Evolutionary conservation across 2,329 filamentous ascomycete species (phyloP), one percentile per base, ranked within the genome.

Genomic region (Elsinoe necatrix): DNA sequence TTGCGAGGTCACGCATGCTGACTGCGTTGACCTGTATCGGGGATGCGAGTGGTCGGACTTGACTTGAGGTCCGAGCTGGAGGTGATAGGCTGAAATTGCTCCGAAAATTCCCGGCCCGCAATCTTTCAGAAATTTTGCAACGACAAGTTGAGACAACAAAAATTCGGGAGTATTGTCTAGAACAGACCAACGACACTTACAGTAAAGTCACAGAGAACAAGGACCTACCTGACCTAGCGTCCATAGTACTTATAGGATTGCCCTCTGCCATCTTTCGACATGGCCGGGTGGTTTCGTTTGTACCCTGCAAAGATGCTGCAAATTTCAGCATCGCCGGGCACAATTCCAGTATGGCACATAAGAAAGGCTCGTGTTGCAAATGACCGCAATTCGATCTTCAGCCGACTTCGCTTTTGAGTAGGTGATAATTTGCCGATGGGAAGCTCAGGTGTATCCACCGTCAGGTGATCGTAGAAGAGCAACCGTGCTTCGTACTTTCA

Each of bases 41-140:
- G 21, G 29, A 11, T 39, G 48, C 39, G 48, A 39, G 31, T 37
- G 48, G 45, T 37, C 29, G 16, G 20, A 14, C 20, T 39, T 11
- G 48, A 20, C 29, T 25, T 20, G 48, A 37, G 48, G 48, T 39
- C 48, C 48, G 48, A 52, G 48, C 48, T 52, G 48, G 21, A 16
- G 16, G 9, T 37, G 31, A 20, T 52, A 34, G 18, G 29, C 31
- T 35, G 29, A 14, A 21, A 11, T 29, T 1, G 48, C 20, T 52
- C 48, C 48, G 48, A 52, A 52, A 37, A 21, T 14, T 37, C 34
- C 48, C 48, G 48, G 16, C 14, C 25, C 45, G 45, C 45, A 50
- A 50, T 31, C 7, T 50, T 50, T 31, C 4, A 43, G 9, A 50
- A 50, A 18, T 50, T 50, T 34, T 34, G 25, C 43, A 34, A 50